phyloP scores from a whole-genome alignment of 177 flowering plant genomes.

The Vitis hybrid region DNA sequence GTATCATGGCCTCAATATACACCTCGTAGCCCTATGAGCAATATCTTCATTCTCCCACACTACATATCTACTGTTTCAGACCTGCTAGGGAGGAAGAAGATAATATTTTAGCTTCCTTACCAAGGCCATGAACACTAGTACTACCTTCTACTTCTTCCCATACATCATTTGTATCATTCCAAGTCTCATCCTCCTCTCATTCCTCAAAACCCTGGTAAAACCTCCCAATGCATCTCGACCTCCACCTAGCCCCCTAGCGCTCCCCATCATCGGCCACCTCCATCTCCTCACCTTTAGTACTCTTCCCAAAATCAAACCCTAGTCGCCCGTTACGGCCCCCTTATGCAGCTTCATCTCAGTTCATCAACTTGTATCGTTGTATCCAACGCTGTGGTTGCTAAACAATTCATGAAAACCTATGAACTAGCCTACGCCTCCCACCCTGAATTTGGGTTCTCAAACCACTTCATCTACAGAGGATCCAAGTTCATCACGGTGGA shows the following conservation, averaged over 20 bases:
- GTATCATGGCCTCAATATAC: too few relatives aligned
- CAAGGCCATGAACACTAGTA: too few relatives aligned
- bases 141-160: background rate
- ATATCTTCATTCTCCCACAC: too few relatives aligned
- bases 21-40: too few relatives aligned
- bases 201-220: constrained; percentile 7
- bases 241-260: constrained; percentile 33
- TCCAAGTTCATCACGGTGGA: constrained; percentile 24
- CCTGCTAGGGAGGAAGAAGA: too few relatives aligned
- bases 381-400: constrained; percentile 28
- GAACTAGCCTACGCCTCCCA: constrained; percentile 30
- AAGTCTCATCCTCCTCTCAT: constrained; percentile 6
- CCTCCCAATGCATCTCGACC: background rate
- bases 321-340: constrained; percentile 30
- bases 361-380: constrained; percentile 28
- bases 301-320: constrained; percentile 27
- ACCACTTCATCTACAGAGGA: constrained; percentile 28
- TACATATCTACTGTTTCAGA: too few relatives aligned
- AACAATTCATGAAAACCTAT: constrained; percentile 33
- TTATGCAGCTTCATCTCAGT: constrained; percentile 32
- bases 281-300: background rate
- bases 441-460: constrained; percentile 33
- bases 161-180: constrained; percentile 13
- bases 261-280: constrained; percentile 41
- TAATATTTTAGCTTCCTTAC: too few relatives aligned